Evolutionary conservation across 371 early-diverging fungal genomes (phyloP), one percentile per base, ranked within the genome.

Genomic region (Neoconidiobolus thromboides): DNA sequence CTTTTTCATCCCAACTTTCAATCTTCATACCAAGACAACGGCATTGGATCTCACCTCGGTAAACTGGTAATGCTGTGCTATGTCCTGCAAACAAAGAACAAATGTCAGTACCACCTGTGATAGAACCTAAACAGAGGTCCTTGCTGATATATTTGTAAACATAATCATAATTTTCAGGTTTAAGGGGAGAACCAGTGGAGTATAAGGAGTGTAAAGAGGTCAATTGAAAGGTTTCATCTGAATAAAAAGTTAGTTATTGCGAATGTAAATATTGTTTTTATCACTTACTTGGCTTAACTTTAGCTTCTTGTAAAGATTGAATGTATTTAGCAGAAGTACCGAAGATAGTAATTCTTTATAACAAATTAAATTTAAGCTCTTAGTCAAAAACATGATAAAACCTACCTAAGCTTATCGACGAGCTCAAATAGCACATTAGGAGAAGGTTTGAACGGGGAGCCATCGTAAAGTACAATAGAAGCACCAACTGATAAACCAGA

Each of bases 81-180:
- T 86, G 86, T 9, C 90, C 91, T 37, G 86, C 90, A 78, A 97
- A 97, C 55, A 93, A 71, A 2, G 94, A 92, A 67, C 89, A 86
- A 56, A 97, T 95, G 64, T 97, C 97, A 0, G 97, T 97, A 43
- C 97, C 97, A 40, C 97, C 75, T 3, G 96, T 92, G 67, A 96
- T 94, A 9, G 89, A 88, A 38, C 93, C 92, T 55, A 96, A 68
- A 47, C 85, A 75, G 6, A 95, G 66, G 63, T 93, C 85, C 48
- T 70, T 58, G 67, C 91, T 89, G 74, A 97, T 85, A 53, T 78
- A 73, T 6, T 71, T 57, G 63, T 93, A 93, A 42, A 92, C 86
- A 73, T 81, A 97, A 56, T 93, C 93, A 67, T 77, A 97, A 64
- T 78, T 80, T 65, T 90, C 89, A 26, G 93, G 88, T 66, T 86